A percentile compares a stretch with the other conserved stretches of the same genome.
Evolutionary conservation across 192 early-diverging fungal genomes (phyloP).

Genomic region (Dispira simplex): DNA sequence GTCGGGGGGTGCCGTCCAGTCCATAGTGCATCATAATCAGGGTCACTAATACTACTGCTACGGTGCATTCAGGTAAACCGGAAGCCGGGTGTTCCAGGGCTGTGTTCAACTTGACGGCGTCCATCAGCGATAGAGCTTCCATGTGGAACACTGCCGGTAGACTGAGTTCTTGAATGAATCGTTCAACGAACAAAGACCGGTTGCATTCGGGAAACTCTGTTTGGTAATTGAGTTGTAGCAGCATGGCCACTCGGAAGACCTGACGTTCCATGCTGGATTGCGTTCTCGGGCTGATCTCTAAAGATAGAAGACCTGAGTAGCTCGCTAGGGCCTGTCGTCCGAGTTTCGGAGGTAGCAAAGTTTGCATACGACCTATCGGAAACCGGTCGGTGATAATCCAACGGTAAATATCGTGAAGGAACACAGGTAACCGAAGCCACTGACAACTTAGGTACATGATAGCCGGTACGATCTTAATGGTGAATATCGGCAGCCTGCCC

Average conservation of each 20-base stretch:
- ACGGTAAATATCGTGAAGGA: conserved; percentile 4
- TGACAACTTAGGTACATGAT: not conserved
- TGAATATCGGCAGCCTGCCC: not conserved
- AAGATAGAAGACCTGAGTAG: not conserved
- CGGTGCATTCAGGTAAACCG: not conserved
- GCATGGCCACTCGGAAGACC: not conserved
- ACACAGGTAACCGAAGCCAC: conserved; percentile 3
- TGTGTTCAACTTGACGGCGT: not conserved
- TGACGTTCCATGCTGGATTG: not conserved
- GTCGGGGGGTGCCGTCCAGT: conserved; percentile 1
- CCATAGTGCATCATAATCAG: conserved; percentile 9
- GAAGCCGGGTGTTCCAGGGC: not conserved
- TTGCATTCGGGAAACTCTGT: not conserved
- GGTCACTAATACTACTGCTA: not conserved
- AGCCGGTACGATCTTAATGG: not conserved
- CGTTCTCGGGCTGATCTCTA: no score
- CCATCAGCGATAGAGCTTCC: not conserved
- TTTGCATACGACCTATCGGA: not conserved
- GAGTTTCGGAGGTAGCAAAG: not conserved
- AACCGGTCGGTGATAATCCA: not conserved
- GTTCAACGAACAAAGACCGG: not conserved
- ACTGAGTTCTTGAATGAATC: conserved; percentile 1
- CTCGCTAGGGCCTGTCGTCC: not conserved
- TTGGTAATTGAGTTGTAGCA: not conserved
- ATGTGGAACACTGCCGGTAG: not conserved